Base-by-base conservation (phyloP, 176 grass and related monocot genomes). In the Aegilops longissima region DNA sequence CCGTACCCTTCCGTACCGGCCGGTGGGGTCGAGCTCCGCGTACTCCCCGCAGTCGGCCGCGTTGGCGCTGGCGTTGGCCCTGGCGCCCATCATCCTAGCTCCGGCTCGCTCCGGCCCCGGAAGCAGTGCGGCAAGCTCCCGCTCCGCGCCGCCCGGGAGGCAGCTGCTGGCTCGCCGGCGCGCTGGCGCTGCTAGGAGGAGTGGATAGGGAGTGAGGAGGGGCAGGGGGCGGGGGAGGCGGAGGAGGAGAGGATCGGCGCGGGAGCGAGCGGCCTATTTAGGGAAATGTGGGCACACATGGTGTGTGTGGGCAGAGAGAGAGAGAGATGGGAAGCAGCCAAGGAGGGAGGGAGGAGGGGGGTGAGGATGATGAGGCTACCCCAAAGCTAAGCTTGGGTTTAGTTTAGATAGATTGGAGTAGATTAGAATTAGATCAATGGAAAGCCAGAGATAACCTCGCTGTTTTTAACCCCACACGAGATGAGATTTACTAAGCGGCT, bases 1-100 rank as follows among this genome's bases (percentile, higher is more conserved):
- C 85, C 89, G 79, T 95, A 99, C 97, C 97, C 97, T 89, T 85
- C 90, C 97, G 88, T 99, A 99, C 92, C 92, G 91, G 17, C 92
- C 97, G 54, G 90, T 92, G 27, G 94, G 97, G 84, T 99, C 94
- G 76, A 96, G 86, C 84, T 99, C 97, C 4, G 92, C 97, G 78
- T 95, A 94, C 77, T 90, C 96, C 77, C 78, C 73, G 62, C 30
- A 88, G 84, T 82, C 90, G 52, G 68, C 74, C 63, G 84, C 86
- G 76, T 77, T 51, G 74, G 66, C 70, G 39, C 25, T 81, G 70
- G 52, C 84, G 76, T 77, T 52, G 70, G 66, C 70, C 49, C 30
- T 81, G 79, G 54, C 84, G 21, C 88, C 86, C 90, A 89, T 93
- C 92, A 93, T 92, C 82, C 73, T 95, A 23, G 84, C 27, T 80